A percentile compares a stretch with the other conserved stretches of the same genome.
phyloP scores from a whole-genome alignment of 345 rosid genomes.

The Euphorbia peplus region DNA sequence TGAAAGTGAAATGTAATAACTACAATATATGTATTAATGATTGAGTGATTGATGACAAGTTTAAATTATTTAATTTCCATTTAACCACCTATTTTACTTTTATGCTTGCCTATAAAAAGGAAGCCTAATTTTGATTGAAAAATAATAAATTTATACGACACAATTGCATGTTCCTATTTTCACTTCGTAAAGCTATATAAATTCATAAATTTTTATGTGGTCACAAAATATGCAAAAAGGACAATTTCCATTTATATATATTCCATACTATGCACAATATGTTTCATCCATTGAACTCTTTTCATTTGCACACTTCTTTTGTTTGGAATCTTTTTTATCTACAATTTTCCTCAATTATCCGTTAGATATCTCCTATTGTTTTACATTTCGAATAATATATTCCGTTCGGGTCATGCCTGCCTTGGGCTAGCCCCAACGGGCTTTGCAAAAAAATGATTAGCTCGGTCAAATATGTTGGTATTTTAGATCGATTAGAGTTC shows the following conservation, averaged over 20 bases:
- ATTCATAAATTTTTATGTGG: neutral
- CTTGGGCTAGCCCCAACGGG: too few species aligned
- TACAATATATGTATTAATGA: neutral
- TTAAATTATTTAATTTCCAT: neutral
- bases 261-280: neutral
- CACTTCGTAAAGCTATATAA: neutral
- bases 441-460: too few species aligned
- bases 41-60: neutral
- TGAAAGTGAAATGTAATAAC: neutral
- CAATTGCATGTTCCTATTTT: constrained; percentile 3
- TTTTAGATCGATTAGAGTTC: too few species aligned
- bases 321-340: neutral
- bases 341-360: too few species aligned
- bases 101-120: constrained; percentile 1
- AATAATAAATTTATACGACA: neutral
- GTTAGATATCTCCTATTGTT: too few species aligned
- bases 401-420: too few species aligned
- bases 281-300: neutral
- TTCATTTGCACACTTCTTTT: neutral
- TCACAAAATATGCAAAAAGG: neutral
- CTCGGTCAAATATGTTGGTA: too few species aligned
- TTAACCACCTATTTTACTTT: neutral
- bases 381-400: too few species aligned
- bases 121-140: neutral
- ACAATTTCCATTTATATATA: neutral